Base-by-base conservation (phyloP, 1,284 basidiomycete genomes). In the Papiliotrema laurentii region DNA sequence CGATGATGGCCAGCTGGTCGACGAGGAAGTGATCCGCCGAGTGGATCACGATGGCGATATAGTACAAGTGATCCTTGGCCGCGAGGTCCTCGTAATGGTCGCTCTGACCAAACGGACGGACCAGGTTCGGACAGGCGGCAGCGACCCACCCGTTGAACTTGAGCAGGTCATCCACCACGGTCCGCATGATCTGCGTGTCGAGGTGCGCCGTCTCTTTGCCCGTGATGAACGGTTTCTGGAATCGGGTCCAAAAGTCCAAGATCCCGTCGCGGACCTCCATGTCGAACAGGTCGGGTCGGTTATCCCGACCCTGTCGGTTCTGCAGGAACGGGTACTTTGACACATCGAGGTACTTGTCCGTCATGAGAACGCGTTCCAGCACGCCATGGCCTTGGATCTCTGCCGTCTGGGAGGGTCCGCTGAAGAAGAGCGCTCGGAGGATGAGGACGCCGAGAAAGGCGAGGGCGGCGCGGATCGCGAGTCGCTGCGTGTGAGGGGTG, bases 81-180 rank as follows among this genome's bases (percentile, higher is more conserved):
- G 85, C 83, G 51, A 97, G 82, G 67, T 92, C 90, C 60, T 89
- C 86, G 72, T 91, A 96, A 26, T 85, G 80, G 59, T 87, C 84
- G 47, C 88, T 89, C 67, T 90, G 86, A 11, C 88, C 88, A 64
- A 96, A 97, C 1, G 92, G 92, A 16, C 92, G 83, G 3, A 82
- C 82, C 38, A 97, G 80, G 3, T 87, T 91, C 7, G 90, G 89
- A 72, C 91, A 97, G 31, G 89, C 83, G 9, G 89, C 89, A n/a
- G 90, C 89, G n/a, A 93, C 92, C 92, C 92, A 97, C n/a, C 92
- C 92, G 65, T 96, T 94, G 51, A 96, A 81, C 19, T 87, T 85
- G 21, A 96, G 78, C 1, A 97, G 79, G 58, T 90, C 88, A 70
- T 96, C 92, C 45, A 97, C 87, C 5, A 91, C 84, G 40, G 79